Percentiles rank a stretch among this genome's conserved stretches.
Conservation (phyloP, 225 moss, liverwort and hornwort genomes). For the Bryum argenteum region DNA sequence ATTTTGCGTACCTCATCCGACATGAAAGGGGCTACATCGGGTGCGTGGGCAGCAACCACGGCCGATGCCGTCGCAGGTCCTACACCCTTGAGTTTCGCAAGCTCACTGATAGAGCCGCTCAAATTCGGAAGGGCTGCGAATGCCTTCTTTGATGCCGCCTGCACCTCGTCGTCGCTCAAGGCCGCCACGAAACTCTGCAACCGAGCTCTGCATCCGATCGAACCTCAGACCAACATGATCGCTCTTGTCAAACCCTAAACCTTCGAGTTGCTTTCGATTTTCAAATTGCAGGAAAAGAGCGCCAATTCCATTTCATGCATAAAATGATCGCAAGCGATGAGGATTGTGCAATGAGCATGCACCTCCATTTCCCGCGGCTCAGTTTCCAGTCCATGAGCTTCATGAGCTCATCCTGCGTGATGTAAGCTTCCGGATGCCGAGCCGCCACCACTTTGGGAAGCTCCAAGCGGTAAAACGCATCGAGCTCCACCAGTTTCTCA, state of each 20-base stretch:
- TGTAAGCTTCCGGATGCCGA: conserved; percentile 46
- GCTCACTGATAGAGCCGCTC: conserved; percentile 56
- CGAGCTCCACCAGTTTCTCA: conserved; percentile 54
- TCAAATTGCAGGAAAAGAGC: neutral
- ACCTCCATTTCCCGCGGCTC: conserved; percentile 84
- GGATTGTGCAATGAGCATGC: conserved; percentile 23
- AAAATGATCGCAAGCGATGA: conserved; percentile 20
- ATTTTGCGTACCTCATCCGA: conserved; percentile 65
- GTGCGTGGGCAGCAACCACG: conserved; percentile 60
- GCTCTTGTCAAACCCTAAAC: conserved; percentile 5
- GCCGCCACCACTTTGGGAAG: conserved; percentile 49
- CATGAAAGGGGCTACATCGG: conserved; percentile 65
- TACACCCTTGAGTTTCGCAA: conserved; percentile 62
- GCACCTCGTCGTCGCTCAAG: conserved; percentile 62
- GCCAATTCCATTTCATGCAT: neutral
- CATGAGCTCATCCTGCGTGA: conserved; percentile 59
- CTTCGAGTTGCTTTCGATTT: neutral
- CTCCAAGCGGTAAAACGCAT: conserved; percentile 62
- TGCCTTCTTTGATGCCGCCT: conserved; percentile 56
- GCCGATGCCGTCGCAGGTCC: conserved; percentile 82
- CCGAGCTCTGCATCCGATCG: conserved; percentile 46
- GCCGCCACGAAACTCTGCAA: conserved; percentile 66
- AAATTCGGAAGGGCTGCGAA: conserved; percentile 71
- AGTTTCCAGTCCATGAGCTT: conserved; percentile 86
- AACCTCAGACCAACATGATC: neutral